Conservation (phyloP, 768 basidiomycete genomes). For the Kwoniella dejecticola region DNA sequence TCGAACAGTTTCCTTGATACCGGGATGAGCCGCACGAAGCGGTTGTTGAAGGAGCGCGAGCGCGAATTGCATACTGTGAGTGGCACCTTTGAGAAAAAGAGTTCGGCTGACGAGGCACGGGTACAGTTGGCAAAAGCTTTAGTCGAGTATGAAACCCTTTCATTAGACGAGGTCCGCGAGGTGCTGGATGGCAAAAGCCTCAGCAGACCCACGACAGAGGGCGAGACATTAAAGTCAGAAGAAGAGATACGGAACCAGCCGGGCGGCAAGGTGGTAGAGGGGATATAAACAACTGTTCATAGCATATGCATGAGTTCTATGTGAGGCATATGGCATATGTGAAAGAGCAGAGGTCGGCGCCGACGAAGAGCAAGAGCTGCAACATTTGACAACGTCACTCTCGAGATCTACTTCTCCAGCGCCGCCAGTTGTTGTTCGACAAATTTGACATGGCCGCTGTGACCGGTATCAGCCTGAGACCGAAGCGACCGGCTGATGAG, state of each 20-base stretch:
- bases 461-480: neutral
- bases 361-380: too few species aligned
- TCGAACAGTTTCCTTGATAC: slow-evolving; percentile 64
- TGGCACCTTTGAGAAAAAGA: too few species aligned
- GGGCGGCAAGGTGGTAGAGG: slow-evolving; percentile 39
- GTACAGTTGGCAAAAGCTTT: slow-evolving; percentile 85
- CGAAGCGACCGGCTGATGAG: neutral
- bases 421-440: slow-evolving; percentile 65
- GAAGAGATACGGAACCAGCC: slow-evolving; percentile 25
- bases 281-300: slow-evolving; percentile 29
- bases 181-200: slow-evolving; percentile 77
- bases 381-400: too few species aligned
- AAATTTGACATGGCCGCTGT: slow-evolving; percentile 68
- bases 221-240: slow-evolving; percentile 36
- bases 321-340: too few species aligned
- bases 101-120: neutral
- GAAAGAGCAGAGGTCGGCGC: too few species aligned
- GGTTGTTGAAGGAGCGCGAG: slow-evolving; percentile 67
- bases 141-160: slow-evolving; percentile 92
- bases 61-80: slow-evolving; percentile 69
- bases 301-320: neutral
- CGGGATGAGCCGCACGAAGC: slow-evolving; percentile 68
- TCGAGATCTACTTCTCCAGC: slow-evolving; percentile 15
- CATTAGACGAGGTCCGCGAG: slow-evolving; percentile 77
- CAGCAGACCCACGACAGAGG: slow-evolving; percentile 28